phyloP scores from a whole-genome alignment of 805 yeast species.

The Lipomyces anomalus region DNA sequence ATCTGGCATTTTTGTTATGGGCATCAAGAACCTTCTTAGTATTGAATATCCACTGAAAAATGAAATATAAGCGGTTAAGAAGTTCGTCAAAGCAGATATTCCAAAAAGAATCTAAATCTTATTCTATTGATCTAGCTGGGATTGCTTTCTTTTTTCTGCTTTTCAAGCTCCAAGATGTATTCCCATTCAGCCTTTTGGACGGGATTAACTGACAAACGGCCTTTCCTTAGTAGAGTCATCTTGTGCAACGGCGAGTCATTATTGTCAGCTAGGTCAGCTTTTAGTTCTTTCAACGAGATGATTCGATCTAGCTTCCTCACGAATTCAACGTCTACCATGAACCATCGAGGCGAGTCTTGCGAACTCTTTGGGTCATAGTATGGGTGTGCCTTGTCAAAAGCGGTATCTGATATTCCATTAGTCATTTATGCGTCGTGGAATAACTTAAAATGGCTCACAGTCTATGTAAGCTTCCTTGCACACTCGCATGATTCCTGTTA shows the following conservation, averaged over 20 bases:
- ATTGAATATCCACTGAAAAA: no score
- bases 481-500: slow-evolving; percentile 36
- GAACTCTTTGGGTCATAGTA: slow-evolving; percentile 47
- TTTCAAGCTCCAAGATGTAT: slow-evolving; percentile 29
- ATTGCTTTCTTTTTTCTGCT: no score
- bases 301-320: slow-evolving; percentile 41
- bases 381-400: slow-evolving; percentile 40
- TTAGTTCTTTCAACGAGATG: slow-evolving; percentile 39
- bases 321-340: slow-evolving; percentile 50
- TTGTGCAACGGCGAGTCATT: slow-evolving; percentile 32
- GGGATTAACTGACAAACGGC: slow-evolving; percentile 48
- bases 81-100: no score
- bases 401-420: slow-evolving; percentile 25
- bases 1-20: no score
- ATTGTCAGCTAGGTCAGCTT: slow-evolving; percentile 22
- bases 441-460: slow-evolving; percentile 14
- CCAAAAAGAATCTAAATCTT: no score
- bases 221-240: slow-evolving; percentile 44
- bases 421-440: background rate
- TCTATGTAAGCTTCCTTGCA: slow-evolving; percentile 33
- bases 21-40: no score
- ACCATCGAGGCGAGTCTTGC: slow-evolving; percentile 46
- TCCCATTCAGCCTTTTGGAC: slow-evolving; percentile 43
- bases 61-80: no score
- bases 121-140: background rate